phyloP scores from a whole-genome alignment of 2,329 filamentous ascomycete species.

The Diplodia sapinea region DNA sequence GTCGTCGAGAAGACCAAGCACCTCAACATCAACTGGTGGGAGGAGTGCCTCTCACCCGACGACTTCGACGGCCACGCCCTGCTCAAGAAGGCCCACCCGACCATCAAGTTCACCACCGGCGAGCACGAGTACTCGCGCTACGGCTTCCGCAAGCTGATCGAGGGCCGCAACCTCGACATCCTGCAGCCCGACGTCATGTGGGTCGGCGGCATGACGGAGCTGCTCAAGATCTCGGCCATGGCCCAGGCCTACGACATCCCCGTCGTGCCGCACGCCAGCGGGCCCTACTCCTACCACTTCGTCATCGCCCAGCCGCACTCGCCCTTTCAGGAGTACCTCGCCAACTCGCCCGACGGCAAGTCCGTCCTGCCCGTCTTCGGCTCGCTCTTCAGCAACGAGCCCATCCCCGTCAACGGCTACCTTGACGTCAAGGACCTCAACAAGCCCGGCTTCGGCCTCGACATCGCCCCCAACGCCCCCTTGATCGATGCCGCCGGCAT shows the following conservation, averaged over 20 bases:
- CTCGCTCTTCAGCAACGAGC: constrained; percentile 87
- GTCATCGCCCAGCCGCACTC: constrained; percentile 92
- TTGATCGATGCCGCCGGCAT: constrained; percentile 78
- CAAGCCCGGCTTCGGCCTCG: constrained; percentile 88
- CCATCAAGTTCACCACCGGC: constrained; percentile 91
- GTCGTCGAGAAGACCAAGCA: constrained; percentile 82
- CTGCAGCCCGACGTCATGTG: constrained; percentile 98
- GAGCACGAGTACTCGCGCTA: constrained; percentile 96
- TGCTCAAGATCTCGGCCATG: constrained; percentile 86
- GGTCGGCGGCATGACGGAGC: constrained; percentile 90
- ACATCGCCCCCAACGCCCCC: constrained; percentile 80
- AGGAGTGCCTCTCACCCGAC: constrained; percentile 89
- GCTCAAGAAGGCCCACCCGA: constrained; percentile 88
- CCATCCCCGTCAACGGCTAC: constrained; percentile 82
- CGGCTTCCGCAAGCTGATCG: constrained; percentile 92
- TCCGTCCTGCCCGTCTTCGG: constrained; percentile 91
- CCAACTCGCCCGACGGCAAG: constrained; percentile 89
- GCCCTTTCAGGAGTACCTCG: constrained; percentile 94
- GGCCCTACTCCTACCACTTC: constrained; percentile 95
- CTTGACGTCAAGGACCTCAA: constrained; percentile 80
- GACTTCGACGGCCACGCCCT: constrained; percentile 89
- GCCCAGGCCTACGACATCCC: constrained; percentile 93
- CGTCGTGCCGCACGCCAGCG: constrained; percentile 92
- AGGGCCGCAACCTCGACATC: constrained; percentile 90
- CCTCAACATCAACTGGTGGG: constrained; percentile 95